Conservation (phyloP, 345 rosid genomes). For the Angophora floribunda region DNA sequence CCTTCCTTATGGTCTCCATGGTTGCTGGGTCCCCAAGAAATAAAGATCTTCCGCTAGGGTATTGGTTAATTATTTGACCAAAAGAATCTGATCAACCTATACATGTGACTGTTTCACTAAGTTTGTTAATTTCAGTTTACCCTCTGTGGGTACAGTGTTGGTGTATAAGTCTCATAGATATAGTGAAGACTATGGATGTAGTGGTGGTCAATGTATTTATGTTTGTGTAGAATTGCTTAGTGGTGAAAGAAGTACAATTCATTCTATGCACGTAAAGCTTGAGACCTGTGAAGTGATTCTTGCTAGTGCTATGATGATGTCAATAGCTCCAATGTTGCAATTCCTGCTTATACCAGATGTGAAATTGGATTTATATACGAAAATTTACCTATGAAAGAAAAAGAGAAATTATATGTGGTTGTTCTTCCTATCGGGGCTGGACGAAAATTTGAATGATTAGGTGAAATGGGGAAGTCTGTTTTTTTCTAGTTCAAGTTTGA, state of each 20-base stretch:
- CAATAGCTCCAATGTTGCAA: not conserved
- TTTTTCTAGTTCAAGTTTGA: not conserved
- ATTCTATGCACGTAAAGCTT: not conserved
- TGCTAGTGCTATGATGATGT: not conserved
- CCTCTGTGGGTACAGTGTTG: conserved; percentile 1
- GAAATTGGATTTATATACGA: not conserved
- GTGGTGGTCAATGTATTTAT: not conserved
- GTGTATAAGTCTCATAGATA: conserved; percentile 73
- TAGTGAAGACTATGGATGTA: not conserved
- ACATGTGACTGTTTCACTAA: not conserved
- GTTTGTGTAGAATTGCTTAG: not conserved
- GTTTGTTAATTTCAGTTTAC: not conserved
- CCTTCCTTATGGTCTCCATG: conserved; percentile 92
- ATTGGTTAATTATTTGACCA: not conserved
- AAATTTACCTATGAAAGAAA: not conserved
- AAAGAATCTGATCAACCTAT: not conserved
- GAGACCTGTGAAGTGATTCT: not conserved
- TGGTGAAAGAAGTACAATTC: not conserved
- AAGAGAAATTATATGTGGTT: not conserved
- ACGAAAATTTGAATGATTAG: not conserved
- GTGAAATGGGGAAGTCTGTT: not conserved
- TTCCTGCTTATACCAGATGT: not conserved
- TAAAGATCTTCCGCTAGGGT: not conserved
- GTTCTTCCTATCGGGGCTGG: not conserved
- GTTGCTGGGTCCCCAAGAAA: conserved; percentile 83